phyloP scores from a whole-genome alignment of 2,329 filamentous ascomycete genomes.

The Ophiostoma novo-ulmi region DNA sequence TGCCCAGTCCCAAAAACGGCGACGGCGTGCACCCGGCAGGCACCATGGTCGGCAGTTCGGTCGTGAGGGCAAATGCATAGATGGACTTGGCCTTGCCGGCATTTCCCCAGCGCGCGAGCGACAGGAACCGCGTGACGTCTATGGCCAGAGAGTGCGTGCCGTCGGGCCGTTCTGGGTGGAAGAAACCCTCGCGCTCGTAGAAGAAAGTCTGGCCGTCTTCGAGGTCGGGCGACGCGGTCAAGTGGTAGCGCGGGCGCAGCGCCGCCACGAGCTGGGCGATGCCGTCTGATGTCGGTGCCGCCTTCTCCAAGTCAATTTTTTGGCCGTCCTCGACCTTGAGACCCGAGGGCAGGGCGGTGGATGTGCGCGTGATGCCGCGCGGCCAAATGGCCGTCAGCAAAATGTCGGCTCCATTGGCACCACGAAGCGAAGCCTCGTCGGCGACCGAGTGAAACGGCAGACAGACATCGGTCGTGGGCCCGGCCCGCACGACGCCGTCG shows the following conservation, averaged over 20 bases:
- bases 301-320: slow-evolving; percentile 34
- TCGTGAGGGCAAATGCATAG: slow-evolving; percentile 71
- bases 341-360: slow-evolving; percentile 56
- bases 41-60: slow-evolving; percentile 54
- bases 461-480: slow-evolving; percentile 65
- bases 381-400: slow-evolving; percentile 87
- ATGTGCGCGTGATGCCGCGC: slow-evolving; percentile 61
- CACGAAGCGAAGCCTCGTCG: slow-evolving; percentile 70
- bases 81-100: slow-evolving; percentile 70
- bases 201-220: slow-evolving; percentile 46
- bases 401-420: slow-evolving; percentile 76
- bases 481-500: slow-evolving; percentile 30
- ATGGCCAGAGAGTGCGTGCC: slow-evolving; percentile 45
- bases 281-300: slow-evolving; percentile 43
- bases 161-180: slow-evolving; percentile 51
- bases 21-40: slow-evolving; percentile 70
- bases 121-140: slow-evolving; percentile 80
- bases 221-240: slow-evolving; percentile 50
- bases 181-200: slow-evolving; percentile 90
- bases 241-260: slow-evolving; percentile 88
- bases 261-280: slow-evolving; percentile 72
- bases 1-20: slow-evolving; percentile 51
- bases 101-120: slow-evolving; percentile 74
- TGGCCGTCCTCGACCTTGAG: slow-evolving; percentile 36
- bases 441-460: slow-evolving; percentile 71